Evolutionary conservation across 345 rosid genomes (phyloP).

Genomic region (Hibiscus tridactylites): DNA sequence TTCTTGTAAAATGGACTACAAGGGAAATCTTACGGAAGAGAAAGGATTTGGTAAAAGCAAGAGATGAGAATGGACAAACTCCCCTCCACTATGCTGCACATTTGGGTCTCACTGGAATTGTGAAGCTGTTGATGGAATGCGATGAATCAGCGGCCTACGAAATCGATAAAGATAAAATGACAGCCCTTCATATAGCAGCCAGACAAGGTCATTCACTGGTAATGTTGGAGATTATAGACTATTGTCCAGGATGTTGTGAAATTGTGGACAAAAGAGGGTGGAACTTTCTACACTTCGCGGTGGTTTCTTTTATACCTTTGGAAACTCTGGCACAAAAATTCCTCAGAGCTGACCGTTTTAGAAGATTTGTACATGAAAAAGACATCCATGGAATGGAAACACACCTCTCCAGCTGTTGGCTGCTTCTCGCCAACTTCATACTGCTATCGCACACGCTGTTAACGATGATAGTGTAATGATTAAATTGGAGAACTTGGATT

Average conservation of each 20-base stretch:
- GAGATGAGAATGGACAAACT: slow-evolving; percentile 1
- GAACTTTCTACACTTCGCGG: not conserved
- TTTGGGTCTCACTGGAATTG: not conserved
- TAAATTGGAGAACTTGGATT: too few species aligned
- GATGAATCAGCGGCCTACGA: not conserved
- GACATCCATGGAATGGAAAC: not conserved
- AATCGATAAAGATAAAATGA: not conserved
- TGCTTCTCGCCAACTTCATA: not conserved
- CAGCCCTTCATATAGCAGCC: slow-evolving; percentile 15
- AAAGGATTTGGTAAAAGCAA: not conserved
- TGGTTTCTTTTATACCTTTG: not conserved
- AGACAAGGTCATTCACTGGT: not conserved
- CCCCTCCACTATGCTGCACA: not conserved
- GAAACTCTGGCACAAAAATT: not conserved
- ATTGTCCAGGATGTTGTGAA: not conserved
- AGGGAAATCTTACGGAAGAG: not conserved
- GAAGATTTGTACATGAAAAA: not conserved
- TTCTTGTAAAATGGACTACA: not conserved
- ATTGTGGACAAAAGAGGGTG: not conserved
- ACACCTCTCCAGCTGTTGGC: not conserved
- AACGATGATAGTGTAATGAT: too few species aligned
- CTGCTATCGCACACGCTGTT: too few species aligned
- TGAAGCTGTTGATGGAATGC: not conserved
- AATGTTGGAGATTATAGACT: not conserved
- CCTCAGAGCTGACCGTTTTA: not conserved